Evolutionary conservation across 2,329 filamentous ascomycete species (phyloP), one percentile per base, ranked within the genome.

Genomic region (Lizonia empirigonia): DNA sequence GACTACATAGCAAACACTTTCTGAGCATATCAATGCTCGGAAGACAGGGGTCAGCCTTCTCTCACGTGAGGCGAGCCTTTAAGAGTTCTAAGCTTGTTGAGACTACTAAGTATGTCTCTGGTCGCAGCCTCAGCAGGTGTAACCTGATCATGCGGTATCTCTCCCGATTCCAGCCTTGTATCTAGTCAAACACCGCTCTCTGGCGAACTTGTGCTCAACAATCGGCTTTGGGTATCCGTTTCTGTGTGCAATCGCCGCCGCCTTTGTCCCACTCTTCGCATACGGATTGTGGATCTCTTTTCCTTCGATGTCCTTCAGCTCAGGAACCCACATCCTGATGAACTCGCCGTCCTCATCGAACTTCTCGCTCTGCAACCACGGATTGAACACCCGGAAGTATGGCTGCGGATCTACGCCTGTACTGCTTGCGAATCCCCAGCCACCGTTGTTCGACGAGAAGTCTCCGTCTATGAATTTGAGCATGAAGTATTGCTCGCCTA

Each of bases 301-400:
- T 0, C 83, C 86, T 62, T 82, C 68, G 2, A 93, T 73, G 0
- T 73, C 80, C 20, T 74, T 78, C 53, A 96, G 75, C 74, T 96
- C 91, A 0, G 86, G 86, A 7, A 96, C 79, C 91, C 91, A 96
- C 52, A 84, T 84, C 29, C 88, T 81, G 48, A 96, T 95, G 69
- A 93, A 96, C 13, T 85, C 83, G 0, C 91, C 92, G 0, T 87
- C 78, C 0, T 82, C 77, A 67, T 96, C 91, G 62, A 95, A 96
- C 73, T 88, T 92, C 78, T 94, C 89, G 61, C 88, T 90, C 76
- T 96, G 91, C 15, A 90, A 75, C 35, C 91, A 70, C 0, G 91
- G 91, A 64, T 95, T 96, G 74, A 96, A 96, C 42, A 96, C 89
- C 6, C 91, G 82, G 58, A 96, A 96, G 69, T 95, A 96, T 0